Conservation (phyloP, 2,329 filamentous ascomycete genomes). For the Cryphonectria naterciae region DNA sequence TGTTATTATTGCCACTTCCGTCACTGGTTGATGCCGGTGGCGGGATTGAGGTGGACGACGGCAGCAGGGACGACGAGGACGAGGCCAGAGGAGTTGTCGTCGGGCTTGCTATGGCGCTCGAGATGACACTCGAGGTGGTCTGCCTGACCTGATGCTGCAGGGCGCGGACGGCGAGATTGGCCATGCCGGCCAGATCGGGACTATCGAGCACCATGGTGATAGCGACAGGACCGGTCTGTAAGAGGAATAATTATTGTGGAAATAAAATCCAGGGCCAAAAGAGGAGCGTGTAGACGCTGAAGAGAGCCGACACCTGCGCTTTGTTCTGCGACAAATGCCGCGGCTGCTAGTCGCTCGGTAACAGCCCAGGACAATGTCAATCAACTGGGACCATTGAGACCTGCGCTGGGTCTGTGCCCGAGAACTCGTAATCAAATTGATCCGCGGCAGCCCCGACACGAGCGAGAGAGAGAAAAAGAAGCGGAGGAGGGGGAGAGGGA, state of each 20-base stretch:
- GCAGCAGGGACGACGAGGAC: constrained; percentile 11
- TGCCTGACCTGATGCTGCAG: constrained; percentile 27
- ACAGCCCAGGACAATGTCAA: constrained; percentile 18
- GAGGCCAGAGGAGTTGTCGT: constrained; percentile 15
- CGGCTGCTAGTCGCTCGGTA: constrained; percentile 17
- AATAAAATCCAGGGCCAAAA: background rate
- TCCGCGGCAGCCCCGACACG: background rate
- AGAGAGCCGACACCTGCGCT: background rate
- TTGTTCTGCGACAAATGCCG: constrained; percentile 20
- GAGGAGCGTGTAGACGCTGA: background rate
- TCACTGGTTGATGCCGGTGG: constrained; percentile 7
- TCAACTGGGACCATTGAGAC: constrained; percentile 11
- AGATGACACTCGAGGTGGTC: constrained; percentile 10
- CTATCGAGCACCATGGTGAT: constrained; percentile 23
- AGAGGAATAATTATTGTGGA: background rate
- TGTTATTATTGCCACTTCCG: constrained; percentile 30
- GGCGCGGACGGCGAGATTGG: constrained; percentile 26
- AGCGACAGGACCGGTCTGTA: background rate
- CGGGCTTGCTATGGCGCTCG: constrained; percentile 21
- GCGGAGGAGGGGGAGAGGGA: background rate
- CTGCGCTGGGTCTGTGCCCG: constrained; percentile 2
- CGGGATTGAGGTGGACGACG: background rate
- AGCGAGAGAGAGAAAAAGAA: too few species aligned
- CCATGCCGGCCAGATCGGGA: constrained; percentile 25
- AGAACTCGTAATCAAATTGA: constrained; percentile 1